Conservation (phyloP, 1,284 basidiomycete species). For the Pseudozyma thailandica region DNA sequence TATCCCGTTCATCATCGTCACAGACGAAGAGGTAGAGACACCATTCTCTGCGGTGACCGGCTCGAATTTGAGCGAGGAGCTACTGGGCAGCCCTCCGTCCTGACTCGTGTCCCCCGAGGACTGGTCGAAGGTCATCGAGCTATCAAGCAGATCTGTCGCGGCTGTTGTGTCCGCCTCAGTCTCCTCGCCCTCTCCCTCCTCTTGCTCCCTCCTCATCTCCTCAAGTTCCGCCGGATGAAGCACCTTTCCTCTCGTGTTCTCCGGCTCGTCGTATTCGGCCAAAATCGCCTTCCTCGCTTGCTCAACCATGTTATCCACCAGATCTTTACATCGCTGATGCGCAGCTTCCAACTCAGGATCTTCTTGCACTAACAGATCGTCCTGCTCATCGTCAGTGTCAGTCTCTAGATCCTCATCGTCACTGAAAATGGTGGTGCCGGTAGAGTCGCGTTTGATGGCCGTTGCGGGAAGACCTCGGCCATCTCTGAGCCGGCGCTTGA, state of each 20-base stretch:
- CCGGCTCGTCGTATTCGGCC: slow-evolving; percentile 23
- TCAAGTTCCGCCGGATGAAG: slow-evolving; percentile 59
- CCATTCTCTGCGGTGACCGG: not conserved
- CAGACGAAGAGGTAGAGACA: not conserved
- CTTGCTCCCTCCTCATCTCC: slow-evolving; percentile 37
- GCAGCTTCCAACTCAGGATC: slow-evolving; percentile 55
- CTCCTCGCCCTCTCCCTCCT: slow-evolving; percentile 18
- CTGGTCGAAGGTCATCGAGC: slow-evolving; percentile 19
- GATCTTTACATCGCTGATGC: slow-evolving; percentile 49
- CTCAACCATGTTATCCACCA: slow-evolving; percentile 53
- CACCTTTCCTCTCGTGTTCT: slow-evolving; percentile 45
- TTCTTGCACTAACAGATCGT: slow-evolving; percentile 29
- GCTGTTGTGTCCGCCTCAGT: slow-evolving; percentile 13
- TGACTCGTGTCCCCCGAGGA: slow-evolving; percentile 14
- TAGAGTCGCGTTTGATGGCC: slow-evolving; percentile 8
- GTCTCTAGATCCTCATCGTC: slow-evolving; percentile 33
- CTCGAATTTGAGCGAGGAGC: slow-evolving; percentile 14
- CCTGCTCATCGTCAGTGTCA: slow-evolving; percentile 41
- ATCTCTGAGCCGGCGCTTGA: slow-evolving; percentile 52
- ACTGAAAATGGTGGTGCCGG: slow-evolving; percentile 10
- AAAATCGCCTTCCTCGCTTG: slow-evolving; percentile 53
- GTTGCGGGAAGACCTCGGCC: slow-evolving; percentile 18
- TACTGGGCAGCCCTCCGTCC: not conserved
- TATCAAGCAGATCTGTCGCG: slow-evolving; percentile 14
- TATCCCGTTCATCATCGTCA: not conserved